A percentile compares a stretch with the other conserved stretches of the same genome.
Evolutionary conservation across 805 yeast species (phyloP).

Genomic region (Ogataea kodamae): DNA sequence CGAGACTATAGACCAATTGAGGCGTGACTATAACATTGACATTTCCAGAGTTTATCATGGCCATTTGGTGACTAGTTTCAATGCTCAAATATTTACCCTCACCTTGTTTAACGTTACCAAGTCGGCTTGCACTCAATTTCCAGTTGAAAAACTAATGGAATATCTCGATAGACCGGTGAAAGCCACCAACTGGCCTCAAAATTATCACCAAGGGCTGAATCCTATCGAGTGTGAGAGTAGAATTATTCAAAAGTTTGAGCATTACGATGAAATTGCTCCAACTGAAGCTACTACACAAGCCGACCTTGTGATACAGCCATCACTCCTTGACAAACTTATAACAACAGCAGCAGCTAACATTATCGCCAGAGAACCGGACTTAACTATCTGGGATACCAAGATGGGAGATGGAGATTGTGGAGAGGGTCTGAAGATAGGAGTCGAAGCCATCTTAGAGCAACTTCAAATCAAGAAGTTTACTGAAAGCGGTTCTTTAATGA

Average conservation of each 20-base stretch:
- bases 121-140: constrained; percentile 24
- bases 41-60: constrained; percentile 34
- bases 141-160: constrained; percentile 25
- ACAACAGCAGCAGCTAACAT: constrained; percentile 30
- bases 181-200: constrained; percentile 33
- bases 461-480: constrained; percentile 25
- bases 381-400: constrained; percentile 40
- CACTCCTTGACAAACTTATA: constrained; percentile 15
- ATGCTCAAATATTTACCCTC: constrained; percentile 38
- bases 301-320: constrained; percentile 25
- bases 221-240: constrained; percentile 24
- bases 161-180: constrained; percentile 33
- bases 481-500: constrained; percentile 26
- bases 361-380: constrained; percentile 33
- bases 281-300: constrained; percentile 3
- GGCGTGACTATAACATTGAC: constrained; percentile 26
- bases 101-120: constrained; percentile 35
- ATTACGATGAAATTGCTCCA: constrained; percentile 27
- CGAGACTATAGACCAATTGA: constrained; percentile 26
- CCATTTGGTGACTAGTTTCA: constrained; percentile 35
- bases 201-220: constrained; percentile 13
- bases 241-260: constrained; percentile 28
- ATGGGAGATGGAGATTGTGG: constrained; percentile 47
- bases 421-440: constrained; percentile 36
- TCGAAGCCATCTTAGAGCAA: constrained; percentile 27